Evolutionary conservation across 257 asterid species (phyloP), one percentile per base, ranked within the genome.

Genomic region (Fraxinus cuspidata): DNA sequence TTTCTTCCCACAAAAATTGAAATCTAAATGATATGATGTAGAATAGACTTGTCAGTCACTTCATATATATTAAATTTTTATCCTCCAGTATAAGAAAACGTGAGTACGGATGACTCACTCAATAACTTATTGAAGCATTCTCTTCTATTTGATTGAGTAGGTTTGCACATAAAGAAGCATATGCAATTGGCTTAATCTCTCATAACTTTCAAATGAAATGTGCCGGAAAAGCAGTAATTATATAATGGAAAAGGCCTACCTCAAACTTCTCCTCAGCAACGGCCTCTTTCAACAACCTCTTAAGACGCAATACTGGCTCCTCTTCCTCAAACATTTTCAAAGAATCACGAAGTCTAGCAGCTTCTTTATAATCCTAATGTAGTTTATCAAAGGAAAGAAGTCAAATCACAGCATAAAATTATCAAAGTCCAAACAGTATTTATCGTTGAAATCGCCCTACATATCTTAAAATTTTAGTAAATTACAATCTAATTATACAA

Each of bases 271-370:
- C 90, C 74, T 91, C 83, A 49, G 87, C 90, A 84, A 92, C 86
- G 85, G 98, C 93, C 83, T 92, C 91, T 84, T 87, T 90, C 86
- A 94, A 77, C 86, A 86, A 85, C 74, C 91, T 88, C 84, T 73
- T 82, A 65, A 94, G 88, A 15, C 88, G 91, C 49, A 40, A 40
- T 40, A 51, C 25, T 18, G 63, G 63, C 63, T 51, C 63, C 63
- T 18, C 25, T 51, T 51, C 25, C 63, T 51, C 63, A 3, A 51
- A 51, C 19, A 16, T 51, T 51, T 51, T 51, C 23, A 51, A 18
- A 51, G 63, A 51, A 51, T 51, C 63, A 18, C 63, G 63, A 18
- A 51, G 63, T 51, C 63, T 51, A 10, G 63, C 63, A 3, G 63
- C 63, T 51, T 51, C 63, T 51, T 51, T 19, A 51, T 51, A 51